phyloP scores from a whole-genome alignment of 371 early-diverging fungal species.

The Circinella minor region DNA sequence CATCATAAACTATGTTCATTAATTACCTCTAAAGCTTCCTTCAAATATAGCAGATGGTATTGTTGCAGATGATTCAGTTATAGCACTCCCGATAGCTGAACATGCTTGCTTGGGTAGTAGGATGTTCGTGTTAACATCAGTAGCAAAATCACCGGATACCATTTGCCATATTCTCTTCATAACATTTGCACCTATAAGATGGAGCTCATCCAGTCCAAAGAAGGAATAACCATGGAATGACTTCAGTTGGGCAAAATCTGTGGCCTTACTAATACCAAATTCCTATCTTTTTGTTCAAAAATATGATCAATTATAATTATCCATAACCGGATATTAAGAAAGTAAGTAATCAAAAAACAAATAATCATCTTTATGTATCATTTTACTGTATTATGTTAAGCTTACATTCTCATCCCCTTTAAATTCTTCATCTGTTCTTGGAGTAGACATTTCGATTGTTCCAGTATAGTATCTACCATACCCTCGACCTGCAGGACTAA shows the following conservation, averaged over 20 bases:
- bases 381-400: too few relatives aligned
- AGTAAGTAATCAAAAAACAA: not conserved
- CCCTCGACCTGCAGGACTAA: too few relatives aligned
- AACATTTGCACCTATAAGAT: not conserved
- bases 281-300: not conserved
- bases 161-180: not conserved
- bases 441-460: not conserved
- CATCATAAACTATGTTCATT: not conserved
- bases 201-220: not conserved
- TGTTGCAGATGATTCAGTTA: not conserved
- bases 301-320: not conserved
- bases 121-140: not conserved
- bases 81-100: not conserved
- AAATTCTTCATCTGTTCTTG: not conserved
- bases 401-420: too few relatives aligned
- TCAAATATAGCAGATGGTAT: not conserved
- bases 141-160: not conserved
- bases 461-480: constrained; percentile 6
- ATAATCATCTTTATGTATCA: too few relatives aligned
- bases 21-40: not conserved
- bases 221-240: not conserved
- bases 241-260: not conserved
- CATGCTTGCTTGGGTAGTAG: not conserved
- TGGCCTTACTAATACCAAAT: not conserved
- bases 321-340: not conserved